Conservation (phyloP, 139 green algal genomes). For the Marvania coccoides region DNA sequence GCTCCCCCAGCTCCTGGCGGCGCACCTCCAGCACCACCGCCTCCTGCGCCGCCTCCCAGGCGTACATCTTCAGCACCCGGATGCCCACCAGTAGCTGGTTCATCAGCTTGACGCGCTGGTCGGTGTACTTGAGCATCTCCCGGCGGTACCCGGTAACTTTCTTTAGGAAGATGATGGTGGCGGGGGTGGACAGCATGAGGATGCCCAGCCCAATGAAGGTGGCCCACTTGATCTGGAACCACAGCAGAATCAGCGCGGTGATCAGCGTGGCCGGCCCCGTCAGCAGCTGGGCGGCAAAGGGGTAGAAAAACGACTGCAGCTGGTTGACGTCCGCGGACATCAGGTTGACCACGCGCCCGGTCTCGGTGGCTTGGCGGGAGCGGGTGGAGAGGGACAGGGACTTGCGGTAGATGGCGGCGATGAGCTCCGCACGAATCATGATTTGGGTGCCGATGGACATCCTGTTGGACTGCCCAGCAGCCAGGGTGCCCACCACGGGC, state of each 20-base stretch:
- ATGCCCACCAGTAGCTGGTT: constrained; percentile 69
- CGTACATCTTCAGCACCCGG: constrained; percentile 80
- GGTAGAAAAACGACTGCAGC: constrained; percentile 41
- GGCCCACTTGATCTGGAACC: constrained; percentile 73
- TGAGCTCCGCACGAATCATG: constrained; percentile 52
- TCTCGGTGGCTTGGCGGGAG: constrained; percentile 33
- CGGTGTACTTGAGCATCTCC: constrained; percentile 72
- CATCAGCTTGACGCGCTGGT: constrained; percentile 79
- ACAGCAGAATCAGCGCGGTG: constrained; percentile 71
- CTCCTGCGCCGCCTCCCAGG: constrained; percentile 67
- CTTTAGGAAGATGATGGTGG: constrained; percentile 58
- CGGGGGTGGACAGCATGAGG: constrained; percentile 62
- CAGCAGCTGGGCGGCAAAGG: constrained; percentile 36
- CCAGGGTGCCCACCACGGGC: constrained; percentile 33
- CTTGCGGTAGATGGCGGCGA: constrained; percentile 85
- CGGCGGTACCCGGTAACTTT: constrained; percentile 53
- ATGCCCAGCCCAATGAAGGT: constrained; percentile 83
- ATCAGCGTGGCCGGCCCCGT: constrained; percentile 63
- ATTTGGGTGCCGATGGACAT: constrained; percentile 34
- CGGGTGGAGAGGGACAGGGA: constrained; percentile 51
- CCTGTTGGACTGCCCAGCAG: constrained; percentile 20
- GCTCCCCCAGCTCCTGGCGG: constrained; percentile 46
- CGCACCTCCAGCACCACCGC: constrained; percentile 38
- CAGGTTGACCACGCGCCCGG: constrained; percentile 39
- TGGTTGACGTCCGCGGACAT: constrained; percentile 51